A percentile compares a stretch with the other conserved stretches of the same genome.
phyloP scores from a whole-genome alignment of 2,329 filamentous ascomycete species.

The Ceratocystis ficicola region DNA sequence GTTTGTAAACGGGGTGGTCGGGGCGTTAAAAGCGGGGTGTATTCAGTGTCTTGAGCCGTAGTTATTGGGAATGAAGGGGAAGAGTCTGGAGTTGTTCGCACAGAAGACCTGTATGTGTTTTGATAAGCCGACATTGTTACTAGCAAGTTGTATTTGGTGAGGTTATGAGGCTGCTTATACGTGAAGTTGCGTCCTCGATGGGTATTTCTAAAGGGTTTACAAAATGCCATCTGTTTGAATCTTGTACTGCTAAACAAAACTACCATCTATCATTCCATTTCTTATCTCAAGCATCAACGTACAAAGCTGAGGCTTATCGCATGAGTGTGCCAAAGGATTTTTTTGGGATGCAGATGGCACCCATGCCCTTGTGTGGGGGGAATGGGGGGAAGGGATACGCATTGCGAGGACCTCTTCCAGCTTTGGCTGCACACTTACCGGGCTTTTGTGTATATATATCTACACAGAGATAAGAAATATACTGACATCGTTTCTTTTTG shows the following conservation, averaged over 20 bases:
- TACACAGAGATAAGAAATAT: no score
- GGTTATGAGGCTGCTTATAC: no score
- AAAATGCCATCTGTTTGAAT: no score
- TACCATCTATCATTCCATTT: background rate
- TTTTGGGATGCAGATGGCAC: background rate
- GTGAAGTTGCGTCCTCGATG: no score
- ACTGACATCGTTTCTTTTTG: no score
- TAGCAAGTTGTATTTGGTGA: no score
- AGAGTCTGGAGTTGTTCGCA: background rate
- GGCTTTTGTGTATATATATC: background rate
- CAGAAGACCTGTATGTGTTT: background rate
- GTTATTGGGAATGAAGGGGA: background rate
- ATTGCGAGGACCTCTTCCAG: background rate
- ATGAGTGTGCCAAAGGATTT: background rate
- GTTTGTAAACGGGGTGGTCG: background rate
- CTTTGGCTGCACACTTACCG: background rate
- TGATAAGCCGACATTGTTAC: background rate
- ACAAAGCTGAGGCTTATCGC: background rate
- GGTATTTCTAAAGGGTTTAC: no score
- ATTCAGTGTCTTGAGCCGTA: background rate
- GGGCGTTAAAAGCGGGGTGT: background rate
- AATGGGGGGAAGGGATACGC: background rate
- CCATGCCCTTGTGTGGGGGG: background rate
- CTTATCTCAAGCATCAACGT: slow-evolving; percentile 1
- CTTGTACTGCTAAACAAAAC: no score